These are phyloP conservation scores for Lactuca sativa DNA, from an alignment of 129 eudicot genomes.

Conservation along the genomic window DNA sequence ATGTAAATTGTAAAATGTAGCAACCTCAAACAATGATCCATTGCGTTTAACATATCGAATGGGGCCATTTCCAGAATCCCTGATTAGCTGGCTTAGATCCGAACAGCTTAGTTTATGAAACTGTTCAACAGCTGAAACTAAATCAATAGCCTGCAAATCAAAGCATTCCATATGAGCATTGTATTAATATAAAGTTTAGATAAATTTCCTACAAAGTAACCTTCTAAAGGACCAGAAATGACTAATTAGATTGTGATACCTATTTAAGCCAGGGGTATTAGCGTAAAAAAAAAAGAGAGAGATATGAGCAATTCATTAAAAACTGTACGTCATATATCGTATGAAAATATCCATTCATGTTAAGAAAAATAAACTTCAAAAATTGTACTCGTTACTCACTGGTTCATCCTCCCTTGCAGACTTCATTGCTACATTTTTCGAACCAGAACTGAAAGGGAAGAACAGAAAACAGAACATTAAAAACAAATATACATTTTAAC, in stretches of 20 bases:
- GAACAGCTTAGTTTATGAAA: slow-evolving; percentile 50
- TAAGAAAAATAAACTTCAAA: no score
- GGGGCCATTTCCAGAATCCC: slow-evolving; percentile 47
- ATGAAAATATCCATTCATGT: not conserved
- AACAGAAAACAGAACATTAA: not conserved
- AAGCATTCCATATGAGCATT: slow-evolving; percentile 5
- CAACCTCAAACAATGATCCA: slow-evolving; percentile 62
- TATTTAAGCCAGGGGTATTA: no score
- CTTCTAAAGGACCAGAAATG: no score
- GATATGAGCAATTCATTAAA: not conserved
- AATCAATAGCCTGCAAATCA: slow-evolving; percentile 50
- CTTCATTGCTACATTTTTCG: slow-evolving; percentile 7
- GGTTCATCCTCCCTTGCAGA: slow-evolving; percentile 4
- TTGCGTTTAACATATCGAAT: slow-evolving; percentile 31
- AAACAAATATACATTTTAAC: not conserved
- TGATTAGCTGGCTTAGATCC: slow-evolving; percentile 51
- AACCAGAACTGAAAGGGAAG: not conserved
- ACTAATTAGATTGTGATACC: no score
- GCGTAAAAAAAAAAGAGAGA: no score
- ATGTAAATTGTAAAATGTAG: not conserved
- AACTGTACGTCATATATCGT: slow-evolving; percentile 2
- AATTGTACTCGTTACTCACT: slow-evolving; percentile 14
- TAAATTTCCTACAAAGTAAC: no score
- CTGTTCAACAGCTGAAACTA: slow-evolving; percentile 57
- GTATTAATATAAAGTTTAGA: no score